Base-by-base conservation (phyloP, 139 green algal genomes). In the Mychonastes homosphaera region DNA sequence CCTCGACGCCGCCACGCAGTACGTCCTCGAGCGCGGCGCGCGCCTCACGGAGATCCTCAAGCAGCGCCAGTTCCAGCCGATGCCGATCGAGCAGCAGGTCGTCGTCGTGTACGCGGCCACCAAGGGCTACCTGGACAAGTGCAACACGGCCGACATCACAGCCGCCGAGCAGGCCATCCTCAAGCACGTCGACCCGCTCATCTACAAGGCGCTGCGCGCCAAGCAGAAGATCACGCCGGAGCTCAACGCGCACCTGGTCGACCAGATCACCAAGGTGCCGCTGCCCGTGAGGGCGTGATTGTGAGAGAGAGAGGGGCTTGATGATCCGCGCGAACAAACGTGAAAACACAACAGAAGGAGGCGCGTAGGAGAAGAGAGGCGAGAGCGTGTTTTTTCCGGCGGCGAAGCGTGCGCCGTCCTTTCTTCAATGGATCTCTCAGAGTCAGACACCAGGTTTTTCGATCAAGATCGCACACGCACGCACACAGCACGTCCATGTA, bases 11-110 rank as follows among this genome's bases (percentile, higher is more conserved):
- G 69, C 79, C 46, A 90, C 78, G 35, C 57, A 83, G 35, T 85
- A 88, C 69, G 66, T 89, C 38, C 77, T 89, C 48, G 78, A 84
- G 43, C 72, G 79, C 57, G 82, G 79, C 36, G 74, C 66, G 41
- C 69, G 81, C 57, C 68, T 89, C 46, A 83, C 70, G 30, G 79
- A 87, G 51, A 69, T 89, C 26, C 63, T 91, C 51, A 91, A 91
- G 77, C 87, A 95, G 72, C 61, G 54, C 40, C 87, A 95, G 71
- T 90, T 80, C 77, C 55, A 59, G 45, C 87, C 87, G 52, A 88
- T 95, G 67, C 54, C 69, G 45, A 85, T 94, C 50, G 80, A 89
- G 72, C 34, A 81, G 69, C 77, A 86, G 76, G 70, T 64, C 29
- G 64, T 77, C 18, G 63, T 79, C 24, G 58, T 82, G 45, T 82